Conservation (phyloP, 805 yeast species). For the Wickerhamiella kurtzmanii region DNA sequence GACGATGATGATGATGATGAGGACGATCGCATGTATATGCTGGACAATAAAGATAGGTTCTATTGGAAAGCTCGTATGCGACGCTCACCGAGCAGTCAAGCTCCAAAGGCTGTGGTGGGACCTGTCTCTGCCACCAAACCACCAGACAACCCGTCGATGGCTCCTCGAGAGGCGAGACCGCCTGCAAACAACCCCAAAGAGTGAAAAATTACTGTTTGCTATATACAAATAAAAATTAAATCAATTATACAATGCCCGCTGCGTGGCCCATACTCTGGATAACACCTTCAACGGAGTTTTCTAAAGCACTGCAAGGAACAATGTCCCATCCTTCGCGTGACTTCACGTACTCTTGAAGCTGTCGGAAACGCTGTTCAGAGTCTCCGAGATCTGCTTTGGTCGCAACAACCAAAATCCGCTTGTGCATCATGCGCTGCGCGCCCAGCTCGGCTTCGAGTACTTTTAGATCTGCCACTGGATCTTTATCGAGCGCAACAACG, state of each 20-base stretch:
- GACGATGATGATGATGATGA: conserved; percentile 20
- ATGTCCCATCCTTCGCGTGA: conserved; percentile 41
- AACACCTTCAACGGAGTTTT: conserved; percentile 59
- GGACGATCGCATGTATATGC: conserved; percentile 1
- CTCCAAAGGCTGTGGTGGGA: background rate
- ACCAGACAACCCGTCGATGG: background rate
- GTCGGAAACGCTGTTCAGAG: conserved; percentile 35
- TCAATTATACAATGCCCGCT: conserved; percentile 6
- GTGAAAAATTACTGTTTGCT: too few relatives aligned
- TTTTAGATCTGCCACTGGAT: conserved; percentile 56
- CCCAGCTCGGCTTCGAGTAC: conserved; percentile 63
- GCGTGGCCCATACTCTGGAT: conserved; percentile 50
- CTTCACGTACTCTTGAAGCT: conserved; percentile 26
- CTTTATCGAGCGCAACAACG: conserved; percentile 63
- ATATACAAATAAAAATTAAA: too few relatives aligned
- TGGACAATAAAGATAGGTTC: background rate
- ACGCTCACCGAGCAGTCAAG: background rate
- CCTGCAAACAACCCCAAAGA: background rate
- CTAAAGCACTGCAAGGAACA: conserved; percentile 74
- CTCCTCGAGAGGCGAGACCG: background rate
- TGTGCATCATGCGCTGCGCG: conserved; percentile 39
- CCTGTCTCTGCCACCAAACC: background rate
- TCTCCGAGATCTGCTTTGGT: conserved; percentile 81
- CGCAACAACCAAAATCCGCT: conserved; percentile 63
- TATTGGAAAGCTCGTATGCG: conserved; percentile 2